Evolutionary conservation across 2,329 filamentous ascomycete species (phyloP).

Genomic region (Penicillium brasilianum): DNA sequence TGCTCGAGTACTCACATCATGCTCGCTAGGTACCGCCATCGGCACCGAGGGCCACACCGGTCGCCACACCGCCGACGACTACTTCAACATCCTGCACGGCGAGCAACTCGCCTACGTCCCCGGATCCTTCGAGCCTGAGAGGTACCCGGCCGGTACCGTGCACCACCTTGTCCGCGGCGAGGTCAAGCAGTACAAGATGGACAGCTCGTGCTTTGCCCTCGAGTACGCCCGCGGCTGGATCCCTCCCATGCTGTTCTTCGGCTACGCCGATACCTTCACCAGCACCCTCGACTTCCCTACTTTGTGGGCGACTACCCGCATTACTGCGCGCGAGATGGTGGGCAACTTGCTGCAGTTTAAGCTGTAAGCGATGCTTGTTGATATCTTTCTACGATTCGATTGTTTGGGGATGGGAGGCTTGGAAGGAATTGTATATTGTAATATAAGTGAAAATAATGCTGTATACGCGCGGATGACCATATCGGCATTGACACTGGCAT

Average conservation of each 20-base stretch:
- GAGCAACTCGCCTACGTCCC: conserved; percentile 47
- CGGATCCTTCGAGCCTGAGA: conserved; percentile 45
- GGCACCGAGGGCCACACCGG: conserved; percentile 89
- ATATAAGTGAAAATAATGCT: neutral
- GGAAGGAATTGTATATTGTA: conserved; percentile 9
- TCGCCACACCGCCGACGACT: conserved; percentile 90
- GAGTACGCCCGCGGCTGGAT: conserved; percentile 72
- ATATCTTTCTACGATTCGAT: neutral
- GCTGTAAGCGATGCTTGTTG: conserved; percentile 56
- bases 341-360: conserved; percentile 72
- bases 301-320: conserved; percentile 74
- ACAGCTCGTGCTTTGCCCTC: conserved; percentile 44
- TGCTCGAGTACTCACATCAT: neutral
- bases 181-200: conserved; percentile 72
- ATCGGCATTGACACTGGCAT: neutral
- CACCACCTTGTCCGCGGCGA: conserved; percentile 62
- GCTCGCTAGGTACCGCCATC: conserved; percentile 40
- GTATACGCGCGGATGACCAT: neutral
- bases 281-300: conserved; percentile 87
- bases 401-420: neutral
- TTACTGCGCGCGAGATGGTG: conserved; percentile 79
- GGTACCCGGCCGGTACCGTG: conserved; percentile 45
- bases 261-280: conserved; percentile 78
- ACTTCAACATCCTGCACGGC: conserved; percentile 80
- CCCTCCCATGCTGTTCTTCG: conserved; percentile 89